Evolutionary conservation across 2,329 filamentous ascomycete genomes (phyloP), one percentile per base, ranked within the genome.

Genomic region (Mycosphaerelloides madeirae): DNA sequence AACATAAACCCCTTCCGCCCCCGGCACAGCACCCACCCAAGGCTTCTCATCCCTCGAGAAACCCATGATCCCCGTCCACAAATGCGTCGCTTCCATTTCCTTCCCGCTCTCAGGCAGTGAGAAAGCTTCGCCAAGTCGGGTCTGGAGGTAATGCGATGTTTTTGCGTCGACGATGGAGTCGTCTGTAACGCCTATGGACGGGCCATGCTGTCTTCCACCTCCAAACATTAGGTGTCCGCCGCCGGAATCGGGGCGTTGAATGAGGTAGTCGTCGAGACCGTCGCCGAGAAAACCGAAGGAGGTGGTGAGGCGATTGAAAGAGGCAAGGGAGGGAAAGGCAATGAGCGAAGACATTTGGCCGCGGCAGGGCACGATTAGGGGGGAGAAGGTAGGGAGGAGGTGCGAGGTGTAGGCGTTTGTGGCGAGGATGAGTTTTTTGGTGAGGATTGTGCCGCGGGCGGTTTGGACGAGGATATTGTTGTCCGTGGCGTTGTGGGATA

Each of bases 341-440:
- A 74, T 57, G 15, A 90, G 73, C 1, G 83, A 78, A 32, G 77
- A 78, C 68, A 90, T 80, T 59, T 90, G 81, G 1, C 86, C 88
- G 18, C 85, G 74, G 2, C 85, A 81, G 0, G 90, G 90, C 2
- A 90, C 79, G 50, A 95, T 84, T 7, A 89, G 73, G 52, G 82
- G 79, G 7, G 77, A 72, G 55, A 91, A 83, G 28, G 70, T 61
- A 0, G 86, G 86, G 1, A 91, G 68, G 3, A 95, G 73, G 48
- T 82, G 76, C 1, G 86, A 87, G 6, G 87, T 90, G 65, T 95
- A 94, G 3, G 74, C 90, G 60, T 95, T 95, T 1, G 85, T 91
- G 3, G 87, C 84, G 13, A 95, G 75, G 14, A 95, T 74, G 15
- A 95, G 78, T 28, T 78, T 74, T 11, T 70, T 68, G 1, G 87